Base-by-base conservation (phyloP, 2,329 filamentous ascomycete species). In the Rhynchosporium graminicola region DNA sequence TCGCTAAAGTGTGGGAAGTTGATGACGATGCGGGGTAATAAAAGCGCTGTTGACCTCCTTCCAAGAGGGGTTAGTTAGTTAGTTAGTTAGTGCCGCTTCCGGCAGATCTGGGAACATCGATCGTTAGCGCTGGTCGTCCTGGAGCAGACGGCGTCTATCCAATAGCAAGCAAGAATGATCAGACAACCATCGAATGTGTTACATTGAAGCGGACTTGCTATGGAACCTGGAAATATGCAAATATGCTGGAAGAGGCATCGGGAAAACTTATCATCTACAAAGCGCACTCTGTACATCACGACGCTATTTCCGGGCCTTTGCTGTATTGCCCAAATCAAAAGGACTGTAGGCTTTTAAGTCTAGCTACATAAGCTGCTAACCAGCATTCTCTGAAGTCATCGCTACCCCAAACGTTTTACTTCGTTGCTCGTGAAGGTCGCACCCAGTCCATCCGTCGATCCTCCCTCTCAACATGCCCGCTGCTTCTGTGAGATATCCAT, bases 311-410 rank as follows among this genome's bases (percentile, higher is more conserved):
- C 26, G 31, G 36, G 8, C 8, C 15, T 20, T 42, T 13, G 33
- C 4, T 54, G 3, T 54, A 15, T 10, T 54, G 51, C 33, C 31
- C 33, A 28, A 36, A 51, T 64, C 63, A 62, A 65, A 67, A 67
- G 63, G 66, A 68, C 65, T 67, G 62, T 68, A 63, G 64, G 67
- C 65, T 73, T 69, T 73, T 65, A 69, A 60, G 62, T 72, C 71
- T 74, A 73, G 68, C 71, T 73, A 73, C 70, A 65, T 69, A 69
- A 52, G 60, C 64, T 69, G 69, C 67, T 59, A 50, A 62, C 57
- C 68, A 70, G 68, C 66, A 65, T 65, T 51, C 66, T 65, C 59
- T 68, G 59, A 68, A 70, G 66, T 64, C 58, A 56, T 66, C 61
- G 55, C 63, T 63, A 61, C 65, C 63, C 66, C 62, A 65, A 66